Evolutionary conservation across 2,329 filamentous ascomycete genomes (phyloP), one percentile per base, ranked within the genome.

Genomic region (Diaporthe humulicola): DNA sequence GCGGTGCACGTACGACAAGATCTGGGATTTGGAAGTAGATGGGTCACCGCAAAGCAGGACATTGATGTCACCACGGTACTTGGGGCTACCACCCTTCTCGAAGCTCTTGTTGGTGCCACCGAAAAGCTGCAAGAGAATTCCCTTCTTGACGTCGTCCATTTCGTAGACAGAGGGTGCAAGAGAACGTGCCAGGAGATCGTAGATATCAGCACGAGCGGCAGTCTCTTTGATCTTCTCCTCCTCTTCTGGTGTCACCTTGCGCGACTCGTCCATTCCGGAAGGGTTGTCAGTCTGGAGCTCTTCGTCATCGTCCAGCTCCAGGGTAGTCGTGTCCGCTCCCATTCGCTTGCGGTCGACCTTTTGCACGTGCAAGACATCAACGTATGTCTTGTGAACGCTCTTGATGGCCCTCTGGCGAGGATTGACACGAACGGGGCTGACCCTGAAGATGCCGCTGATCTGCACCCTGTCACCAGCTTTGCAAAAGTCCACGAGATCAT

Each of bases 131-230:
- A 99, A 91, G 15, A 99, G 88, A 76, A 99, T 98, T 15, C 97
- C 97, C 86, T 99, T 99, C 88, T 99, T 99, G 64, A 98, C 95
- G 80, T 99, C 97, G 79, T 99, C 97, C 92, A 98, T 94, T 84
- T 99, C 97, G 86, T 97, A 98, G 80, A 99, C 93, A 75, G 96
- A 98, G 19, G 97, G 97, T 2, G 97, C 97, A 38, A 99, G 88
- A 1, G 96, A 98, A 50, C 96, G 92, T 25, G 97, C 90, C 5
- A 99, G 90, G 33, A 99, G 90, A 30, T 99, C 96, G 83, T 99
- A 99, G 71, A 99, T 92, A 83, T 99, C 97, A 1, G 93, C 88
- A 71, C 97, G 92, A 42, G 90, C 89, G 15, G 94, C 94, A 15
- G 94, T 97, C 75, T 90, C 92, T 80, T 91, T 93, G 82, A 99